Conservation (phyloP, 179 eudicot species). For the Beta lomatogona region DNA sequence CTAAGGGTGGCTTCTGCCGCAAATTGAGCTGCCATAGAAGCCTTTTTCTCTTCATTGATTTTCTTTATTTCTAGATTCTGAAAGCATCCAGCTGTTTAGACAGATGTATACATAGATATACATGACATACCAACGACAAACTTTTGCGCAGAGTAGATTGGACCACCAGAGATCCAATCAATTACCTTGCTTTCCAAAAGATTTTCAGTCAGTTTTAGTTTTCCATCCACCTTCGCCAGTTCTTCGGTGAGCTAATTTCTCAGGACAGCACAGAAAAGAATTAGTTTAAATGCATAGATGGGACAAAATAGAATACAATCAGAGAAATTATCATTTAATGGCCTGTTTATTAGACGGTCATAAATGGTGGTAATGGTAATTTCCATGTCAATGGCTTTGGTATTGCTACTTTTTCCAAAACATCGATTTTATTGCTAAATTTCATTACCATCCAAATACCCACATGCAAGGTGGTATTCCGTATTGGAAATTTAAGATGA, state of each 20-base stretch:
- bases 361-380: too few relatives aligned
- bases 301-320: not conserved
- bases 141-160: constrained; percentile 3
- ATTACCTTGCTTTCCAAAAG: constrained; percentile 83
- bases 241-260: constrained; percentile 80
- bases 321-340: not conserved
- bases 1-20: constrained; percentile 98
- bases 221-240: constrained; percentile 73
- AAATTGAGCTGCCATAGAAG: constrained; percentile 98
- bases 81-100: constrained; percentile 19
- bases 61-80: constrained; percentile 95
- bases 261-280: constrained; percentile 21
- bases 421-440: too few relatives aligned
- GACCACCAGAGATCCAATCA: constrained; percentile 14
- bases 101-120: constrained; percentile 12
- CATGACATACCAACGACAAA: not conserved
- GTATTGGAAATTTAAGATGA: too few relatives aligned
- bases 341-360: too few relatives aligned
- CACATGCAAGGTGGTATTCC: too few relatives aligned
- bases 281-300: constrained; percentile 17
- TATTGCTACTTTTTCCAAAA: too few relatives aligned
- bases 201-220: constrained; percentile 83
- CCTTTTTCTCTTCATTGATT: constrained; percentile 93
- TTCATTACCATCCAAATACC: too few relatives aligned
- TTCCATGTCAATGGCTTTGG: too few relatives aligned